Evolutionary conservation across 306 rosid species (phyloP), one percentile per base, ranked within the genome.

Genomic region (Corylus heterophylla): DNA sequence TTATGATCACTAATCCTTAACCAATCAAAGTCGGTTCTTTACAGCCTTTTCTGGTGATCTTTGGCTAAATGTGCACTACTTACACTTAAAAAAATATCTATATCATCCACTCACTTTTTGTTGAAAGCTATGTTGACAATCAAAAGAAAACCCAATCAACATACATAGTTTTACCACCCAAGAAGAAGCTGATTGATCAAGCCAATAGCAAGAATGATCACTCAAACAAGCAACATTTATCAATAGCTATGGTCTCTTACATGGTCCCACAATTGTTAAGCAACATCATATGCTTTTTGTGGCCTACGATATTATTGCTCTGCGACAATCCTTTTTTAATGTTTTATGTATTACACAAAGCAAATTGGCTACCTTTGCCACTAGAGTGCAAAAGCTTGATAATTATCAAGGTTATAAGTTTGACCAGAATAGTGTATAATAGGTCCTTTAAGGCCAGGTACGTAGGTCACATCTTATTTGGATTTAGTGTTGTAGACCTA

Each of bases 61-160:
- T 81, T 82, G 70, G 50, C 79, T 81, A 87, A 80, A 85, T 74
- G 81, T 80, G 73, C 87, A 80, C 85, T 52, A 39, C 25, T 79
- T 70, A 25, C 75, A 9, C 78, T 68, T 80, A 73, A 61, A 58
- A 80, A 80, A 55, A 80, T 85, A 76, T 29, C 71, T 77, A 39
- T 42, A 42, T 42, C 45, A 42, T 83, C 80, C 89, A 50, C 56
- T 75, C 9, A 17, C 88, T 85, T 87, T 87, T 76, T 55, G 73
- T 76, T 76, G 76, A 85, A 78, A 82, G 76, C 79, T 76, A 77
- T 47, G 61, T 79, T 81, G 7, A 58, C 76, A 62, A 66, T 73
- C 74, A 70, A 84, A 61, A 64, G 76, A 73, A 66, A 70, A 39
- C 55, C 78, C 56, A 71, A 75, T 78, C 55, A 67, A 71, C 47